phyloP scores from a whole-genome alignment of 2,329 filamentous ascomycete species.

The Mycosphaerella arachidis region DNA sequence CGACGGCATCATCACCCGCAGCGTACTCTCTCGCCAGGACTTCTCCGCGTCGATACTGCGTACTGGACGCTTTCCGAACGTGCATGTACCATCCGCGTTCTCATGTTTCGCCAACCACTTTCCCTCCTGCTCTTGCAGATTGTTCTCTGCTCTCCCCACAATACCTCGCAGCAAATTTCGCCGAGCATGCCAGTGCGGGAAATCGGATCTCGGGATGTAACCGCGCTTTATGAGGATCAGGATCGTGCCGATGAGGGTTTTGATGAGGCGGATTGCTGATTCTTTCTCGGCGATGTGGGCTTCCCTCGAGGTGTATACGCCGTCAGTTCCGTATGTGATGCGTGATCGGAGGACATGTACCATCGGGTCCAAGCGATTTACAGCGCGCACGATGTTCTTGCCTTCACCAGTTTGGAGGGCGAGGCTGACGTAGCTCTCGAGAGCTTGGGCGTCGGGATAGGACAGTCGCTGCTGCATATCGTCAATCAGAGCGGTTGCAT shows the following conservation, averaged over 20 bases:
- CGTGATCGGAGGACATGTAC: slow-evolving; percentile 21
- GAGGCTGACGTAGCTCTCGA: slow-evolving; percentile 55
- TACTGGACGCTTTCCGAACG: background rate
- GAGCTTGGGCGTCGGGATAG: slow-evolving; percentile 48
- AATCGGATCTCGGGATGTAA: slow-evolving; percentile 19
- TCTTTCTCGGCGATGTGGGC: slow-evolving; percentile 8
- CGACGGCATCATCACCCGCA: background rate
- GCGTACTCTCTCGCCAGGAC: background rate
- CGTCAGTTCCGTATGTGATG: slow-evolving; percentile 20
- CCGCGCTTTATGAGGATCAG: slow-evolving; percentile 25
- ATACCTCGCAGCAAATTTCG: slow-evolving; percentile 20
- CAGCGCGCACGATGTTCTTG: slow-evolving; percentile 23
- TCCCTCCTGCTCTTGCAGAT: background rate
- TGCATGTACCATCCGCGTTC: background rate
- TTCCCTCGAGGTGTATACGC: background rate
- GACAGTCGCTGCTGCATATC: slow-evolving; percentile 51
- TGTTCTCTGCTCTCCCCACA: slow-evolving; percentile 6
- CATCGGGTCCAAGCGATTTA: slow-evolving; percentile 24
- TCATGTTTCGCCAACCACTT: background rate
- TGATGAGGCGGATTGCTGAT: slow-evolving; percentile 19
- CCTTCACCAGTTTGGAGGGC: slow-evolving; percentile 43
- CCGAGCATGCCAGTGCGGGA: slow-evolving; percentile 18
- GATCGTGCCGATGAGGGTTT: slow-evolving; percentile 25
- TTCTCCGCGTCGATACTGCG: background rate
- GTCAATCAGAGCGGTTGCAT: slow-evolving; percentile 62